phyloP scores from a whole-genome alignment of 176 grass and related monocot genomes.

The Aegilops bicornis region DNA sequence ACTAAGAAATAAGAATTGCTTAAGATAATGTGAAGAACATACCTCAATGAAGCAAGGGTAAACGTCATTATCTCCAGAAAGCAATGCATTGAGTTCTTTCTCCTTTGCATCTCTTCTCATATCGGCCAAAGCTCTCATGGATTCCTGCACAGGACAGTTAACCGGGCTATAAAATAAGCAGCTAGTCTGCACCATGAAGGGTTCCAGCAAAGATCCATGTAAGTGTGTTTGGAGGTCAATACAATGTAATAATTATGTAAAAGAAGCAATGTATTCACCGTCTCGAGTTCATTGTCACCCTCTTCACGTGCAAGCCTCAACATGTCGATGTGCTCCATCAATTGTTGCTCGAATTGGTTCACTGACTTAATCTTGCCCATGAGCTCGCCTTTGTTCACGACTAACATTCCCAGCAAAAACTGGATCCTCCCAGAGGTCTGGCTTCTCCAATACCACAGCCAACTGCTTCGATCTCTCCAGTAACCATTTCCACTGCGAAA shows the following conservation, averaged over 20 bases:
- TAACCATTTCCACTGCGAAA: slow-evolving; percentile 74
- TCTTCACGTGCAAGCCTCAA: slow-evolving; percentile 92
- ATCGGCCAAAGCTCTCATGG: slow-evolving; percentile 64
- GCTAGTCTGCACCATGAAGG: background rate
- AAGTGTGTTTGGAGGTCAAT: background rate
- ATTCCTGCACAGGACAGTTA: slow-evolving; percentile 62
- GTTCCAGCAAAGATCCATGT: background rate
- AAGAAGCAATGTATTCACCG: slow-evolving; percentile 36
- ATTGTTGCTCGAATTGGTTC: slow-evolving; percentile 68
- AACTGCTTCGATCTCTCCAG: slow-evolving; percentile 68
- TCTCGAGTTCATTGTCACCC: slow-evolving; percentile 81
- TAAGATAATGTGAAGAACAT: background rate
- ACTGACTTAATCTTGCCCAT: slow-evolving; percentile 86
- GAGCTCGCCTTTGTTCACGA: slow-evolving; percentile 73
- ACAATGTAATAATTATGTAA: slow-evolving; percentile 1
- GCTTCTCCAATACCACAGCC: slow-evolving; percentile 61
- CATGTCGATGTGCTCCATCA: slow-evolving; percentile 92
- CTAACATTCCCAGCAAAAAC: slow-evolving; percentile 78
- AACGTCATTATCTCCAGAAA: slow-evolving; percentile 80
- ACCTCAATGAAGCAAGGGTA: slow-evolving; percentile 99
- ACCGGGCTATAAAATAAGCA: slow-evolving; percentile 29
- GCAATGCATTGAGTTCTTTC: slow-evolving; percentile 90
- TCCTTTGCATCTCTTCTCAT: slow-evolving; percentile 94
- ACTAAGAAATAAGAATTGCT: background rate
- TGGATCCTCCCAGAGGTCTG: slow-evolving; percentile 93